A percentile compares a stretch with the other conserved stretches of the same genome.
These are phyloP conservation scores for Emergomyces orientalis DNA, from an alignment of 2,329 filamentous ascomycete species.

Conservation along the genomic window DNA sequence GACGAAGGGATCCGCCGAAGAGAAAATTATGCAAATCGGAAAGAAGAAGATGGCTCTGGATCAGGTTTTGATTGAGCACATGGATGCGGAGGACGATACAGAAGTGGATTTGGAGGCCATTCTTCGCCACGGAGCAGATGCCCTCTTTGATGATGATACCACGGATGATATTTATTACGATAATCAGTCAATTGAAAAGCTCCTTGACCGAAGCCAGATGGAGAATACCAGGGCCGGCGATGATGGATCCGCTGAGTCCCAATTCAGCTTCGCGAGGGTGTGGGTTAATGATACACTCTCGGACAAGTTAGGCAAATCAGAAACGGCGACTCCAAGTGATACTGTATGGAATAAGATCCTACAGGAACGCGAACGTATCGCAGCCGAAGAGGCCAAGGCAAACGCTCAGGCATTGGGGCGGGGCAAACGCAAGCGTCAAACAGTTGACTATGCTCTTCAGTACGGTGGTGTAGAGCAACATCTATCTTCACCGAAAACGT, in stretches of 20 bases:
- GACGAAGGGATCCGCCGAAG: conserved; percentile 79
- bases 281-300: conserved; percentile 80
- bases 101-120: conserved; percentile 78
- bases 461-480: conserved; percentile 23
- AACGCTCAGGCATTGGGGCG: conserved; percentile 71
- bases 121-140: conserved; percentile 74
- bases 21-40: conserved; percentile 93
- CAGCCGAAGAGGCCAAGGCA: conserved; percentile 59
- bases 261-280: conserved; percentile 82
- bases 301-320: conserved; percentile 48
- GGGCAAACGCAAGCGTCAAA: conserved; percentile 62
- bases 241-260: conserved; percentile 60
- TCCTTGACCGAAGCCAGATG: conserved; percentile 76
- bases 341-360: conserved; percentile 88
- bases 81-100: conserved; percentile 74
- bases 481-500: conserved; percentile 12
- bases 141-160: conserved; percentile 70
- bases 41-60: conserved; percentile 94
- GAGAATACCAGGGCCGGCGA: conserved; percentile 60
- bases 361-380: conserved; percentile 68
- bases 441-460: conserved; percentile 40
- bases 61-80: conserved; percentile 84
- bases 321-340: conserved; percentile 50
- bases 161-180: conserved; percentile 71
- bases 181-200: conserved; percentile 67